Conservation (phyloP, 495 filamentous ascomycete species). For the Penicillium arizonense region DNA sequence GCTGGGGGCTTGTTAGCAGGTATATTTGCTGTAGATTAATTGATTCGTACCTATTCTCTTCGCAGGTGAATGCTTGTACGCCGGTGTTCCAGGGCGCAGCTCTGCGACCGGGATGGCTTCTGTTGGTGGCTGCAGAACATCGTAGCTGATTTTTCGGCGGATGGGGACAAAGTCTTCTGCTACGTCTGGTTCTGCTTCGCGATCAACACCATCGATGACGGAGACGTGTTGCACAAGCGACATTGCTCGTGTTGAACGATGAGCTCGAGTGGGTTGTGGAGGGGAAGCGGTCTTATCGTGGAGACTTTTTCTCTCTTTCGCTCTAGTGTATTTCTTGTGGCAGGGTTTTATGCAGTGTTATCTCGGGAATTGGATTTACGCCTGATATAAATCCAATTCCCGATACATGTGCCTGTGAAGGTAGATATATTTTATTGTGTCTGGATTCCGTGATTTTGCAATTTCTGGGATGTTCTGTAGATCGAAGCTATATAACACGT, state of each 20-base stretch:
- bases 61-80: conserved; percentile 52
- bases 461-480: too few relatives aligned
- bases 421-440: too few relatives aligned
- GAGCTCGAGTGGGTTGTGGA: neutral
- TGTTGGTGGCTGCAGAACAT: conserved; percentile 24
- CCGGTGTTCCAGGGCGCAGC: conserved; percentile 28
- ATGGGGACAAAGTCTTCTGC: conserved; percentile 18
- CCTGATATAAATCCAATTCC: too few relatives aligned
- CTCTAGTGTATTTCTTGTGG: neutral
- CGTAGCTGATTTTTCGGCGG: conserved; percentile 32
- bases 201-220: conserved; percentile 39
- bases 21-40: neutral
- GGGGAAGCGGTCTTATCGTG: neutral
- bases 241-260: conserved; percentile 29
- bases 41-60: conserved; percentile 46
- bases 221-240: conserved; percentile 46
- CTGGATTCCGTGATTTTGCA: too few relatives aligned
- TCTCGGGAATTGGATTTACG: too few relatives aligned
- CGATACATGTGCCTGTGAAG: too few relatives aligned
- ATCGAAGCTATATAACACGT: too few relatives aligned
- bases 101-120: conserved; percentile 15
- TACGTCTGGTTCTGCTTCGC: conserved; percentile 21
- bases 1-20: conserved; percentile 27
- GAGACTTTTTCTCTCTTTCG: neutral
- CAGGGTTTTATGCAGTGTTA: neutral